Evolutionary conservation across 2,329 filamentous ascomycete species (phyloP), one percentile per base, ranked within the genome.

Genomic region (Phoma herbarum): DNA sequence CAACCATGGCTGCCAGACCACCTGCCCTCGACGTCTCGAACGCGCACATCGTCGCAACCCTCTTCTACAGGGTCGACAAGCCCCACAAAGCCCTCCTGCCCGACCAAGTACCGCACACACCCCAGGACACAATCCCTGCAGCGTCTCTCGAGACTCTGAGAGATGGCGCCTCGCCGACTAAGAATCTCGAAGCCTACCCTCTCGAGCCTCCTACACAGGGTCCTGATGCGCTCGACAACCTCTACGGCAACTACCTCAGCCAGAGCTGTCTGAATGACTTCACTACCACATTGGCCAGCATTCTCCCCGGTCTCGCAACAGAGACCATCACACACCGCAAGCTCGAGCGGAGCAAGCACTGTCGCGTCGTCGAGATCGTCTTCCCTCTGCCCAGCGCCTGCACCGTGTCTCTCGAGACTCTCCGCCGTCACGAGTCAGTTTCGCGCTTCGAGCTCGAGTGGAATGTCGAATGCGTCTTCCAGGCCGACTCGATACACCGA

Each of bases 401-500:
- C 1, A 71, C 80, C 48, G 72, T 84, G 8, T 78, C 81, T 4
- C 81, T 94, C 18, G 80, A 83, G 2, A 90, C 93, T 65, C 80
- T 96, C 67, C 86, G 91, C 63, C 90, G 90, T 71, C 89, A 96
- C 75, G 91, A 94, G 79, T 86, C 88, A 59, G 88, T 96, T 59
- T 92, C 67, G n/a, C 67, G 71, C n/a, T 96, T 96, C 71, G 92
- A 96, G 83, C 86, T 88, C 62, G 90, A 94, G 75, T 96, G 92
- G 91, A 93, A 93, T 71, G 89, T 95, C 39, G 91, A 96, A 77
- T 89, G 94, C 14, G 86, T 91, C 20, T 82, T 96, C 62, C 91
- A 96, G 77, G 78, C 78, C 39, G 91, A 94, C 72, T 85, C 82
- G 28, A 82, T 94, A 29, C 92, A 89, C 82, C 84, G 92, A 58